Conservation (phyloP, 176 grass and related monocot species). For the Triticum timopheevii region DNA sequence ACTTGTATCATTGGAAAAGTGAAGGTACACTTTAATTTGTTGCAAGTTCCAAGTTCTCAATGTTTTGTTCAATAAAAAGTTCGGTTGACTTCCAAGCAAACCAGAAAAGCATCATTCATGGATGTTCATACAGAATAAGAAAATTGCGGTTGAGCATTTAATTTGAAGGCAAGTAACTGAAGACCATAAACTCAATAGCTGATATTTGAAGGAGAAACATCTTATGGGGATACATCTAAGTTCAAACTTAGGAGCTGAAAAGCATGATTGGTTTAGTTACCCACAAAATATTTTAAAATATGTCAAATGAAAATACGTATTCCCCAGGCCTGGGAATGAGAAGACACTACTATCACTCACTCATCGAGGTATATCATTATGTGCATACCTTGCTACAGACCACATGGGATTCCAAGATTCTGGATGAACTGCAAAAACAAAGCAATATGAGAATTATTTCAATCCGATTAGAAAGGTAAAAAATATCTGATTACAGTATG, state of each 20-base stretch:
- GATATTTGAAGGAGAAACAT: not conserved
- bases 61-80: constrained; percentile 5
- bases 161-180: not conserved
- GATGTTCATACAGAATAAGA: not conserved
- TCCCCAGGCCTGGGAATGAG: not conserved
- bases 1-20: not conserved
- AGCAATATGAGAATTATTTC: constrained; percentile 15
- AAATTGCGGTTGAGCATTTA: not conserved
- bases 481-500: not conserved
- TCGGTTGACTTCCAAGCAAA: not conserved
- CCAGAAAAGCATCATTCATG: constrained; percentile 6
- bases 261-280: not conserved
- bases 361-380: constrained; percentile 21
- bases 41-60: not conserved
- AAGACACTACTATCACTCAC: not conserved
- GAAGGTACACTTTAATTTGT: not conserved
- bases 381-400: constrained; percentile 88
- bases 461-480: constrained; percentile 14
- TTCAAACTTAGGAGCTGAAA: not conserved
- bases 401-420: constrained; percentile 99
- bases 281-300: not conserved
- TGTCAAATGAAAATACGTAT: not conserved
- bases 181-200: not conserved
- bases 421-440: constrained; percentile 75
- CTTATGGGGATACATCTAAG: not conserved